Evolutionary conservation across 1,139 yeast genomes (phyloP).

Genomic region (Diutina mesorugosa): DNA sequence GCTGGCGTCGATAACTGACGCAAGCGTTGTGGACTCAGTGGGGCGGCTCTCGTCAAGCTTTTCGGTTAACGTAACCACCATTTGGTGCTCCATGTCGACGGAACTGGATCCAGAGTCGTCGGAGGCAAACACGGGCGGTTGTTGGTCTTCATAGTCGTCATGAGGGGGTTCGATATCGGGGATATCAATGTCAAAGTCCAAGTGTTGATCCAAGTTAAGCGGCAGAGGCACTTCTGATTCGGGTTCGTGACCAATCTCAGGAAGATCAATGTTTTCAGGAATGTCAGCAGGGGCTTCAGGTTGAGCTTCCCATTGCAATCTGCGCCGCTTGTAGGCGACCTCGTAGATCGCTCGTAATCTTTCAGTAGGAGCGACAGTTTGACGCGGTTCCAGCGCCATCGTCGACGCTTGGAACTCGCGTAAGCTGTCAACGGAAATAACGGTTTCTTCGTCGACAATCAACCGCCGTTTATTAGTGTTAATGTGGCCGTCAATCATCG

Average conservation of each 20-base stretch:
- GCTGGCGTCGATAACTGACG: not conserved
- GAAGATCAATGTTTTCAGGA: slow-evolving; percentile 13
- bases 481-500: not conserved
- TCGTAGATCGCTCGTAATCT: not conserved
- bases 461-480: not conserved
- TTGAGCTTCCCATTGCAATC: not conserved
- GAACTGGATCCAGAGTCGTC: not conserved
- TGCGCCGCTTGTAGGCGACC: not conserved
- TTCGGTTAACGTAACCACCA: not conserved
- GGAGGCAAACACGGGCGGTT: not conserved
- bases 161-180: slow-evolving; percentile 4
- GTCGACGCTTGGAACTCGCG: not conserved
- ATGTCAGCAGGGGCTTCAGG: slow-evolving; percentile 12
- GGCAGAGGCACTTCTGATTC: not conserved
- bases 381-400: not conserved
- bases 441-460: not conserved
- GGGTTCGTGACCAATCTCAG: not conserved
- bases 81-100: not conserved
- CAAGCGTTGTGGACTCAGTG: not conserved
- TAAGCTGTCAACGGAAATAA: not conserved
- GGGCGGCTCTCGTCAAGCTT: not conserved
- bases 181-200: slow-evolving; percentile 12
- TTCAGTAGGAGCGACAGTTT: not conserved
- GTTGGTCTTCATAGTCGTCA: not conserved
- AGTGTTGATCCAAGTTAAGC: slow-evolving; percentile 9